These are phyloP conservation scores for Musa balbisiana DNA, from an alignment of 202 grass and related monocot species.

Conservation along the genomic window DNA sequence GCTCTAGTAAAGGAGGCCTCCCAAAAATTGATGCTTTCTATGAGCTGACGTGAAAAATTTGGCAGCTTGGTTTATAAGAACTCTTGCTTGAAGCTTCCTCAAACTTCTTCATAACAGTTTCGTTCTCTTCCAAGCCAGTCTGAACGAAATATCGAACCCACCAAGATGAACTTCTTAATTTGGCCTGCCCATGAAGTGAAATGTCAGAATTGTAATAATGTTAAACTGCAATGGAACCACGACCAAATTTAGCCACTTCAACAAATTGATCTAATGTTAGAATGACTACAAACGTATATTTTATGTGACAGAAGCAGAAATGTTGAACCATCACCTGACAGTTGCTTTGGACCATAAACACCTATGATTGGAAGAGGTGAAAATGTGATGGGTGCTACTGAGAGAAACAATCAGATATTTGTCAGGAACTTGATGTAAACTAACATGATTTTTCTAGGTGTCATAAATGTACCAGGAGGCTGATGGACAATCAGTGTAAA, in stretches of 20 bases:
- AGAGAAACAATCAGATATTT: background rate
- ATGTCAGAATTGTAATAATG: conserved; percentile 2
- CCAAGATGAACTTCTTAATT: conserved; percentile 84
- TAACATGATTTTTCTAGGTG: background rate
- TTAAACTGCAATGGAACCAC: background rate
- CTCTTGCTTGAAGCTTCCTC: conserved; percentile 54
- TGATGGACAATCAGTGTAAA: no score
- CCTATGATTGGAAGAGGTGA: background rate
- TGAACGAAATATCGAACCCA: conserved; percentile 96
- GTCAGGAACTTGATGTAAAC: background rate
- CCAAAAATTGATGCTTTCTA: conserved; percentile 17
- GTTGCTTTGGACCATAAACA: background rate
- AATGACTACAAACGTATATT: background rate
- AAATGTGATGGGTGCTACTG: background rate
- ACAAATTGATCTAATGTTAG: background rate
- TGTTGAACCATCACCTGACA: background rate
- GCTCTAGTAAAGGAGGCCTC: background rate
- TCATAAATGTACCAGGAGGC: background rate
- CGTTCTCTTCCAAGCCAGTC: conserved; percentile 85
- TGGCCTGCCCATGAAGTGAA: conserved; percentile 42
- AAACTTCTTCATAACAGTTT: conserved; percentile 77
- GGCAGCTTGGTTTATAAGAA: conserved; percentile 74
- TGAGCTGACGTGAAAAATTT: conserved; percentile 84
- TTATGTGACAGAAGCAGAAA: background rate
- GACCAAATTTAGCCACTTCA: background rate